Conservation (phyloP, 192 early-diverging fungal species). For the Podila verticillata region DNA sequence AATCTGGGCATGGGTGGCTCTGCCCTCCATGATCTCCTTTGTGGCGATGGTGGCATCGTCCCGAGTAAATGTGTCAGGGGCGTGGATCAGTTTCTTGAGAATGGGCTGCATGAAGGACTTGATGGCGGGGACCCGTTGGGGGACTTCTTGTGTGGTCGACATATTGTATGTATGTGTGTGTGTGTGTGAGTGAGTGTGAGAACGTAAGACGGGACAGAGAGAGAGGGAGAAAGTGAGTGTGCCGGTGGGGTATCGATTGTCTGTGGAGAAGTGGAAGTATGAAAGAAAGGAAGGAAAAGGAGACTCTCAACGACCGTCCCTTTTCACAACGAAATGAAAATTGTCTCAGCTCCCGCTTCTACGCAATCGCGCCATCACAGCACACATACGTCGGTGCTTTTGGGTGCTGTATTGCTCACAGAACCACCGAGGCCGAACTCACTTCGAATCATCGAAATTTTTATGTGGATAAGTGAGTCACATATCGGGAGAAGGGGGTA, state of each 20-base stretch:
- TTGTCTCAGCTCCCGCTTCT: not conserved
- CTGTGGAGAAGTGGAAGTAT: not conserved
- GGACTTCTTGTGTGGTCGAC: not conserved
- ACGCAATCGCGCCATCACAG: not conserved
- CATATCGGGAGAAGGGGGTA: no score
- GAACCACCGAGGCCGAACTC: no score
- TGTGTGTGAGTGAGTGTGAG: not conserved
- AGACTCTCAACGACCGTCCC: not conserved
- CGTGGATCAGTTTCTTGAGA: conserved; percentile 71
- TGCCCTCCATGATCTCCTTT: conserved; percentile 79
- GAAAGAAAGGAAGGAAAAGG: not conserved
- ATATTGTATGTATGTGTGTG: not conserved
- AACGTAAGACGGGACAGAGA: not conserved
- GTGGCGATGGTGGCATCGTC: conserved; percentile 68
- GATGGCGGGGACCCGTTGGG: conserved; percentile 31
- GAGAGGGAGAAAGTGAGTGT: not conserved
- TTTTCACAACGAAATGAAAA: not conserved
- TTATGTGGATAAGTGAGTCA: no score
- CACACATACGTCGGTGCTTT: no score
- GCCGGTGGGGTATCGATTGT: not conserved
- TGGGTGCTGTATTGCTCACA: no score
- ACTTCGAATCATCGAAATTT: no score
- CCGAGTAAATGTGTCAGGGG: conserved; percentile 69
- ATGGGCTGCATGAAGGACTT: conserved; percentile 56
- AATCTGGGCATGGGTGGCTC: conserved; percentile 86